Evolutionary conservation across 2,329 filamentous ascomycete genomes (phyloP), one percentile per base, ranked within the genome.

Genomic region (Nigrograna mackinnonii): DNA sequence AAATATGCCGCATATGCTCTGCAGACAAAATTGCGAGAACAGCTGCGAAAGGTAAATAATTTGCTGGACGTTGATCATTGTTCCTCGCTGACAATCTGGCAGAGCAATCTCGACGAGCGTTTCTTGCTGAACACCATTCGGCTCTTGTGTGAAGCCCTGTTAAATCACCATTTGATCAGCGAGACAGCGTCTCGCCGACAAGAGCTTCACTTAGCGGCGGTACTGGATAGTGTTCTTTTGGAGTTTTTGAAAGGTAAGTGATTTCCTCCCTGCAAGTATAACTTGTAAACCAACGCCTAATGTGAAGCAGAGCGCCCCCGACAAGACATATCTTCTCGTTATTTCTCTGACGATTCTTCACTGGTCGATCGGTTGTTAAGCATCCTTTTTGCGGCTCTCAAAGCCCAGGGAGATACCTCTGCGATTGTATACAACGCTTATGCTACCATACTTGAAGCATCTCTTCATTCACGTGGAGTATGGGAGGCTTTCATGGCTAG

Each of bases 181-280:
- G 41, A 54, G 13, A 46, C 57, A 1, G 41, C 60, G 6, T 49
- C 50, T 4, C 41, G 41, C n/a, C 47, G 49, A 7, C 49, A 55
- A 16, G 54, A 59, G 43, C 35, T 63, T 6, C 46, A 56, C 34
- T 45, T 69, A 17, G 59, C 62, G 5, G 53, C 54, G 21, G 54
- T 60, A 2, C 39, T 68, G 6, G 56, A 66, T 4, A 44, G 43
- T 16, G 54, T 59, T 7, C 55, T 68, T 21, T 35, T 67, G 4
- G 57, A 61, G 17, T 65, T 70, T 26, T 53, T 69, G 11, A 62
- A 60, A 60, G 65, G 65, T 63, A 57, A 39, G 50, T 45, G n/a
- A n/a, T 18, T 21, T 14, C 32, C 21, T 34, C 31, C 19, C 16
- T 32, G 33, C 35, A 12, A 36, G 5, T 35, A 37, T n/a, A 24